Evolutionary conservation across 352 stramenopile genomes (phyloP).

Genomic region (Hyaloperonospora brassicae): DNA sequence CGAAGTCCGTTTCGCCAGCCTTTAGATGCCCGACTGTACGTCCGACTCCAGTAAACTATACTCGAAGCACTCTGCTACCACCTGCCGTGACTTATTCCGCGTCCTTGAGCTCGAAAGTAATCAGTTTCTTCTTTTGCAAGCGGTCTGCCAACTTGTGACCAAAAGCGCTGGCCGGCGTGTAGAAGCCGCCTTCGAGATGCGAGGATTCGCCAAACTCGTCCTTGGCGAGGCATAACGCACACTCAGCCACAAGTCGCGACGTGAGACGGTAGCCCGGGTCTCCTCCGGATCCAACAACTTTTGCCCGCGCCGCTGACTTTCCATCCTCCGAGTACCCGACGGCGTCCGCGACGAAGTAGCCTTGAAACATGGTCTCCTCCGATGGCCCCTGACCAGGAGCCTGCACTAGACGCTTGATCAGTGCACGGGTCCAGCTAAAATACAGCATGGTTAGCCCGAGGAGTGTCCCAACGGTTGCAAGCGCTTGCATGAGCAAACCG

Average conservation of each 20-base stretch:
- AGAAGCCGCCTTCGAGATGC: conserved; percentile 38
- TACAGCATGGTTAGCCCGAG: conserved; percentile 40
- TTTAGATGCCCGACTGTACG: not conserved
- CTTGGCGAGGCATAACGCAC: conserved; percentile 51
- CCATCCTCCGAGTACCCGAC: conserved; percentile 38
- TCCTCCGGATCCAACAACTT: conserved; percentile 28
- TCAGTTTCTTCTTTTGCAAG: conserved; percentile 47
- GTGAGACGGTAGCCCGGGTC: conserved; percentile 59
- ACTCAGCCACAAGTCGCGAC: conserved; percentile 48
- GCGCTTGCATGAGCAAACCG: conserved; percentile 37
- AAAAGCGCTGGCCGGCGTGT: conserved; percentile 50
- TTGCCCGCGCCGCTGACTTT: conserved; percentile 38
- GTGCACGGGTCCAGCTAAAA: conserved; percentile 47
- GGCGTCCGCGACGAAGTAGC: conserved; percentile 54
- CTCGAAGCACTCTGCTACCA: conserved; percentile 4
- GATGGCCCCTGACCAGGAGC: conserved; percentile 76
- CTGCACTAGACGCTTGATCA: conserved; percentile 63
- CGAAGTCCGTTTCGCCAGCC: too few relatives aligned
- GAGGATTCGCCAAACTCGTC: conserved; percentile 23
- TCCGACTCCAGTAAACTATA: conserved; percentile 5
- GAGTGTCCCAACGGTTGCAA: conserved; percentile 28
- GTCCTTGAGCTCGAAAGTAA: conserved; percentile 41
- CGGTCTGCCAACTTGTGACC: conserved; percentile 45
- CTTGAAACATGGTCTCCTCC: conserved; percentile 69
- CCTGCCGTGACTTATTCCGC: conserved; percentile 8